phyloP scores from a whole-genome alignment of 2,329 filamentous ascomycete genomes.

The Talaromyces atroroseus region DNA sequence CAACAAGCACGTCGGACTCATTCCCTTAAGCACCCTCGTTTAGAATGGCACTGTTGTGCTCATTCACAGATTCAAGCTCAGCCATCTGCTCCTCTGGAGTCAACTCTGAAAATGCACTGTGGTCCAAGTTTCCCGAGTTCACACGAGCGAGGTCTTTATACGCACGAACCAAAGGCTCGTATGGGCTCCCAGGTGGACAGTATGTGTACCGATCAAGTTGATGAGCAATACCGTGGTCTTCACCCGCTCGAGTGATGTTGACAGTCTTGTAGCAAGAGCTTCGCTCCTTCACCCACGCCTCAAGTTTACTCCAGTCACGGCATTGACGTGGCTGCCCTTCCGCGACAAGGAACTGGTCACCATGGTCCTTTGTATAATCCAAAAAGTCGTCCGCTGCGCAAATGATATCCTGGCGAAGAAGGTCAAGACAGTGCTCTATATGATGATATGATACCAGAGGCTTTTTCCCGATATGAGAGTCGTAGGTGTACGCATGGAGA shows the following conservation, averaged over 20 bases:
- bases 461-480: slow-evolving; percentile 1
- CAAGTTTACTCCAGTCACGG: slow-evolving; percentile 6
- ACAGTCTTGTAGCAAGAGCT: slow-evolving; percentile 7
- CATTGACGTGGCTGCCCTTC: slow-evolving; percentile 2
- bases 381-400: not conserved
- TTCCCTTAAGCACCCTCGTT: not conserved
- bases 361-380: slow-evolving; percentile 4
- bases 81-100: not conserved
- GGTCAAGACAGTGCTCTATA: slow-evolving; percentile 5
- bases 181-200: slow-evolving; percentile 5
- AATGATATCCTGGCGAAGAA: slow-evolving; percentile 8
- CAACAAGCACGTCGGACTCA: not conserved
- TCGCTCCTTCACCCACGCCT: not conserved
- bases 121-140: not conserved
- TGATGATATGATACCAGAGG: slow-evolving; percentile 6
- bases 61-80: not conserved
- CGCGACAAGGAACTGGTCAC: not conserved
- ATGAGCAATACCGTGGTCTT: slow-evolving; percentile 5
- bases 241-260: slow-evolving; percentile 7
- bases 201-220: slow-evolving; percentile 8
- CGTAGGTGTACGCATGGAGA: slow-evolving; percentile 7
- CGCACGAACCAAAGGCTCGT: slow-evolving; percentile 1
- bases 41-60: slow-evolving; percentile 6
- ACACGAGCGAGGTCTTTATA: slow-evolving; percentile 5
- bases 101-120: not conserved